phyloP scores from a whole-genome alignment of 148 eudicot genomes.

The Fagopyrum homotropicum region DNA sequence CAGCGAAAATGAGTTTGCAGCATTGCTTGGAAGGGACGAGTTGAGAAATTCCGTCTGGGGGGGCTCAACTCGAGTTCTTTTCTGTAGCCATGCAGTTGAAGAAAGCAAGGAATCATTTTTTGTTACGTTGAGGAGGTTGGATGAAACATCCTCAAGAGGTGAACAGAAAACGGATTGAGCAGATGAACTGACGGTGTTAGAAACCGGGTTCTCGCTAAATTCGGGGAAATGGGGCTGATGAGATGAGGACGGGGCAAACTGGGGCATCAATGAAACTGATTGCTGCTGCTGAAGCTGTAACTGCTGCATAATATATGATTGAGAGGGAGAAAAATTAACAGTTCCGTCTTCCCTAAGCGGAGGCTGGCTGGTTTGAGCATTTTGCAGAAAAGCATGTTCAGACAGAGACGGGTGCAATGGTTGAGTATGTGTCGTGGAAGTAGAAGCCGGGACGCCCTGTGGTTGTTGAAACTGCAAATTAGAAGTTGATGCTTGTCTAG shows the following conservation, averaged over 20 bases:
- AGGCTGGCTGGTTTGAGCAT: constrained; percentile 29
- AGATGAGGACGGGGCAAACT: constrained; percentile 37
- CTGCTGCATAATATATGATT: constrained; percentile 37
- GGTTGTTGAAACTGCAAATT: constrained; percentile 51
- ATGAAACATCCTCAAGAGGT: constrained; percentile 7
- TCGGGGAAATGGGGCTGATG: constrained; percentile 40
- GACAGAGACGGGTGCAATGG: constrained; percentile 43
- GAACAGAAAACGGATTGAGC: constrained; percentile 31
- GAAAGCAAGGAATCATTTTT: constrained; percentile 3
- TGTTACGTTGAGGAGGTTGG: background rate
- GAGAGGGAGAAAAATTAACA: constrained; percentile 22
- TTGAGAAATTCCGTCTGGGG: constrained; percentile 44
- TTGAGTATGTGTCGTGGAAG: constrained; percentile 33
- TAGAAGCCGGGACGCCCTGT: constrained; percentile 34
- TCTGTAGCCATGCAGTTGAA: background rate
- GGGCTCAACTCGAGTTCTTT: constrained; percentile 23
- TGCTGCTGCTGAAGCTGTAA: constrained; percentile 31
- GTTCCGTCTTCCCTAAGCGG: constrained; percentile 18
- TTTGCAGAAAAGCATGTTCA: constrained; percentile 35
- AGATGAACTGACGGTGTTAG: constrained; percentile 35
- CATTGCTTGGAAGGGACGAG: constrained; percentile 30
- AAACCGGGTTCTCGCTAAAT: constrained; percentile 25
- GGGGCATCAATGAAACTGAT: constrained; percentile 28
- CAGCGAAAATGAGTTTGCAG: constrained; percentile 45
- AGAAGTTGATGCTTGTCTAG: constrained; percentile 23